phyloP scores from a whole-genome alignment of 805 yeast genomes.

The Myxozyma sirexii region DNA sequence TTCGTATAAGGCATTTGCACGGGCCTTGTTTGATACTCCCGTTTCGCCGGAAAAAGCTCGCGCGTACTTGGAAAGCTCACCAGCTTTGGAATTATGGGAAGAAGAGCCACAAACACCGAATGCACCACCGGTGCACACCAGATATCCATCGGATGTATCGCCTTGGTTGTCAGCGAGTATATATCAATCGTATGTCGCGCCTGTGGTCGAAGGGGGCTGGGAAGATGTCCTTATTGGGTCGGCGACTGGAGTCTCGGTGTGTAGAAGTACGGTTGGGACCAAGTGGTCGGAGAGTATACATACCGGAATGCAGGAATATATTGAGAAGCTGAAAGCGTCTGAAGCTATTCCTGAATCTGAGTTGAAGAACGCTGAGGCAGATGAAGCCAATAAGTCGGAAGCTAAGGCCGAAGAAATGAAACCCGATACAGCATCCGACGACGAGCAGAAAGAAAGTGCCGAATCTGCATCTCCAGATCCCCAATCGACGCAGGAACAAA shows the following conservation, averaged over 20 bases:
- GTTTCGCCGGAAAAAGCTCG: not conserved
- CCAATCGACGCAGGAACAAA: too few species aligned
- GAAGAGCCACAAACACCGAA: constrained; percentile 10
- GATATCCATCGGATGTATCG: constrained; percentile 25
- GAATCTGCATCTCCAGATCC: too few species aligned
- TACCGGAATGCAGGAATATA: not conserved
- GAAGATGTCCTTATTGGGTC: constrained; percentile 24
- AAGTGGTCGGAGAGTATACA: constrained; percentile 16
- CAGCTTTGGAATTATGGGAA: constrained; percentile 21
- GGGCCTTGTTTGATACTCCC: not conserved
- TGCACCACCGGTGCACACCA: not conserved
- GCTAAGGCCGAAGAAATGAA: too few species aligned
- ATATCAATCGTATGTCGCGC: constrained; percentile 15
- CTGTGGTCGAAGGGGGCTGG: constrained; percentile 10
- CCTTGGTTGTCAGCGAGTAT: constrained; percentile 19
- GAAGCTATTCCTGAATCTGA: not conserved
- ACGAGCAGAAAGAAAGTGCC: not conserved
- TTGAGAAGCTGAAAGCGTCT: not conserved
- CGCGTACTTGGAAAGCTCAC: not conserved
- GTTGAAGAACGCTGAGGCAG: not conserved
- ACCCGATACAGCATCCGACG: not conserved
- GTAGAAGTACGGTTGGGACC: constrained; percentile 19
- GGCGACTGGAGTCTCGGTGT: constrained; percentile 18
- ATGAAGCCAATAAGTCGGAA: too few species aligned
- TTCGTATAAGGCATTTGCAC: constrained; percentile 14